These are phyloP conservation scores for Hypomontagnella submonticulosa DNA, from an alignment of 495 filamentous ascomycete genomes.

Conservation along the genomic window DNA sequence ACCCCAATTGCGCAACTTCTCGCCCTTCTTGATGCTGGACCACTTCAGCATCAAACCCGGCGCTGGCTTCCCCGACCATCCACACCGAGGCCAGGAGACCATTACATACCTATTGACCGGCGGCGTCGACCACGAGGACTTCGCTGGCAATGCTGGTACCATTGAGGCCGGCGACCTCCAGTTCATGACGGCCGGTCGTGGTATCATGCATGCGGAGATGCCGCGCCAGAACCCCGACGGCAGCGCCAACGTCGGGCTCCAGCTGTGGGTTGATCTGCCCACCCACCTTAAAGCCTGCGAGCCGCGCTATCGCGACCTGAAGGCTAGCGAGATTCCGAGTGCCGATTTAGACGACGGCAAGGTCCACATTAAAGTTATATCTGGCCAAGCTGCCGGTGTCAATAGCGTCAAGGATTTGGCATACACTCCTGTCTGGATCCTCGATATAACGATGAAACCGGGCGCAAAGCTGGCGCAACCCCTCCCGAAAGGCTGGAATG, in stretches of 20 bases:
- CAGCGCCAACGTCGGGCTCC: constrained; percentile 83
- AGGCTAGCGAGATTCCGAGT: constrained; percentile 77
- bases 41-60: constrained; percentile 85
- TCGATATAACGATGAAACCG: constrained; percentile 85
- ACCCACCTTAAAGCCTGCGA: constrained; percentile 84
- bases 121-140: constrained; percentile 94
- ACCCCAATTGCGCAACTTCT: constrained; percentile 83
- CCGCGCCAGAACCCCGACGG: constrained; percentile 83
- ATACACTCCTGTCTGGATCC: constrained; percentile 94
- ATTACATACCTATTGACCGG: constrained; percentile 91
- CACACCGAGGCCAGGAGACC: constrained; percentile 47
- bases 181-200: constrained; percentile 95
- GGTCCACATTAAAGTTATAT: constrained; percentile 88
- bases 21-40: constrained; percentile 97
- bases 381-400: constrained; percentile 81
- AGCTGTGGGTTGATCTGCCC: constrained; percentile 95
- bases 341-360: constrained; percentile 74
- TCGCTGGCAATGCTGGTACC: constrained; percentile 86
- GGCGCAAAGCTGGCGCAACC: constrained; percentile 79
- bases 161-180: constrained; percentile 89
- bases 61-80: constrained; percentile 89
- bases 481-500: constrained; percentile 86
- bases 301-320: constrained; percentile 89
- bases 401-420: constrained; percentile 89
- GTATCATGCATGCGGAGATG: constrained; percentile 98